Percentiles rank a stretch among this genome's conserved stretches.
phyloP scores from a whole-genome alignment of 1,284 basidiomycete genomes.

The Naganishia sp. region DNA sequence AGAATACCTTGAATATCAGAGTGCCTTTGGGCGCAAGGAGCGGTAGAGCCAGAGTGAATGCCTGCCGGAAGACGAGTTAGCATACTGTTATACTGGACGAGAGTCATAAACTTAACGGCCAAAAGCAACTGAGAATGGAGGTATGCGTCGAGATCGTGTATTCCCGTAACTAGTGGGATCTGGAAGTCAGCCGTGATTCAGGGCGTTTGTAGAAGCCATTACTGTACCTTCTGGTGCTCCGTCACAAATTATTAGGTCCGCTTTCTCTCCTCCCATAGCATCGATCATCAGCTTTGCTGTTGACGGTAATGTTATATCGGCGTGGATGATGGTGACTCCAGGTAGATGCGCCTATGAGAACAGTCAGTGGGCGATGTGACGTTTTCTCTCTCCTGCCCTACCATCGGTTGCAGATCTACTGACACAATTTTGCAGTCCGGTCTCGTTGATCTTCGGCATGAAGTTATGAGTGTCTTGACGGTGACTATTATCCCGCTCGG shows the following conservation, averaged over 20 bases:
- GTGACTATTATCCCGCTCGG: neutral
- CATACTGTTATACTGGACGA: neutral
- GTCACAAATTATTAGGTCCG: constrained; percentile 62
- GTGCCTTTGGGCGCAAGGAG: constrained; percentile 58
- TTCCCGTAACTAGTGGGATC: constrained; percentile 57
- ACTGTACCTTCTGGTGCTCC: constrained; percentile 60
- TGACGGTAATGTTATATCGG: constrained; percentile 60
- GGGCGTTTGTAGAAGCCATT: neutral
- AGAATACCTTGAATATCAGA: constrained; percentile 63
- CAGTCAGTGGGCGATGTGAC: neutral
- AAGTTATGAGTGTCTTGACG: constrained; percentile 30
- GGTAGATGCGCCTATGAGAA: constrained; percentile 56
- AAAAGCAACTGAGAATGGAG: constrained; percentile 61
- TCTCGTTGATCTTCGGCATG: neutral
- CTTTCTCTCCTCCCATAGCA: constrained; percentile 57
- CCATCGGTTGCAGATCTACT: constrained; percentile 62
- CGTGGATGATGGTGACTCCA: constrained; percentile 58
- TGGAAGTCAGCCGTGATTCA: too few species aligned
- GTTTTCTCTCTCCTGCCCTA: constrained; percentile 32
- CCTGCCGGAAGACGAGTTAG: constrained; percentile 43
- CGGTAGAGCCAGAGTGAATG: constrained; percentile 59
- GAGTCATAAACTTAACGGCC: constrained; percentile 50
- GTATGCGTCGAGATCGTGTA: constrained; percentile 62
- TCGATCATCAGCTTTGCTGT: constrained; percentile 58
- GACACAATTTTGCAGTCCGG: constrained; percentile 55